Evolutionary conservation across 805 yeast species (phyloP).

Genomic region (Sugiyamaella boreocaroliniensis): DNA sequence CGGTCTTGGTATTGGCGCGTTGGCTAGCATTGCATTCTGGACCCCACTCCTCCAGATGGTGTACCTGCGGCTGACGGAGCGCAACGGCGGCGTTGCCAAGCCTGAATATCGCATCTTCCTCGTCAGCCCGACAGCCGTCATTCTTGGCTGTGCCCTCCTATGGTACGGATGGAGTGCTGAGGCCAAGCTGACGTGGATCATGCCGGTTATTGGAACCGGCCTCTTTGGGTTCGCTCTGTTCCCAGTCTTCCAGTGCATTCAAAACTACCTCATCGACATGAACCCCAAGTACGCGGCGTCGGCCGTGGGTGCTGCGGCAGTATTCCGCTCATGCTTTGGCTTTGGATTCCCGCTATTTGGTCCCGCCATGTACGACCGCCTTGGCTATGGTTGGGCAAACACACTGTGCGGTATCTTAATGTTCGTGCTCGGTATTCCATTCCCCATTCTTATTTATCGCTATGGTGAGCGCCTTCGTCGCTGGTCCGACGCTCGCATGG

Average conservation of each 20-base stretch:
- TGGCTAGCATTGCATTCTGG: constrained; percentile 45
- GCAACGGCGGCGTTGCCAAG: constrained; percentile 47
- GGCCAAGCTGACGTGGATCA: constrained; percentile 50
- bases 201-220: constrained; percentile 55
- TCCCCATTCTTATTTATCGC: constrained; percentile 49
- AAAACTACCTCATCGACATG: constrained; percentile 64
- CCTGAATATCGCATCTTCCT: constrained; percentile 58
- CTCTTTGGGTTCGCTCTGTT: constrained; percentile 55
- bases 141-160: constrained; percentile 53
- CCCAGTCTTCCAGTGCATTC: constrained; percentile 61
- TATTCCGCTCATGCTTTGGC: constrained; percentile 61
- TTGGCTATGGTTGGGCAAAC: constrained; percentile 70
- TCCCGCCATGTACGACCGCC: constrained; percentile 43
- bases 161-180: constrained; percentile 73
- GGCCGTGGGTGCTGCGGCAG: constrained; percentile 62
- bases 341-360: constrained; percentile 66
- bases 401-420: constrained; percentile 55
- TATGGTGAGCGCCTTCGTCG: constrained; percentile 52
- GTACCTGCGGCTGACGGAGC: constrained; percentile 34
- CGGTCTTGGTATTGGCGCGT: constrained; percentile 50
- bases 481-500: constrained; percentile 52
- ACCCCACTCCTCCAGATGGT: constrained; percentile 38
- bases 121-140: constrained; percentile 43
- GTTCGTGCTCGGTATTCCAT: constrained; percentile 54
- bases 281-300: constrained; percentile 63